Percentiles rank a stretch among this genome's conserved stretches.
Conservation (phyloP, 106 monocot genomes). For the Dendrobium huoshanense region DNA sequence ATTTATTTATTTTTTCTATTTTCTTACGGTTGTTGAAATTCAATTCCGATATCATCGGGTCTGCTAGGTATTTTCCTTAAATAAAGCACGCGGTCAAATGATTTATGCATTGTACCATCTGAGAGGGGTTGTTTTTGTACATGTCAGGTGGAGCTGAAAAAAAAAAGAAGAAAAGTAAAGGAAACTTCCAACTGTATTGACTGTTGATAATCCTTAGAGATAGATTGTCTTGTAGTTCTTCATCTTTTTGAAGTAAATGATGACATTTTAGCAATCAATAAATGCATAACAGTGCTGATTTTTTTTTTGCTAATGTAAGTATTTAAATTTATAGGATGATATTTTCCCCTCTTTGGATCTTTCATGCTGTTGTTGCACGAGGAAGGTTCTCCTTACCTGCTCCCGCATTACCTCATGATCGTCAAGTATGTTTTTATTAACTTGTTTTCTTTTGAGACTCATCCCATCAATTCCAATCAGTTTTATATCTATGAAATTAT, state of each 20-base stretch:
- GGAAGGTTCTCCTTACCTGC: constrained; percentile 97
- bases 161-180: too few relatives aligned
- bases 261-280: not conserved
- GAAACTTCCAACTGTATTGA: too few relatives aligned
- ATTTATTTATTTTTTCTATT: too few relatives aligned
- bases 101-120: too few relatives aligned
- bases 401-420: constrained; percentile 89
- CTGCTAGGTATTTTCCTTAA: too few relatives aligned
- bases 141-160: too few relatives aligned
- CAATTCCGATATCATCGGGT: too few relatives aligned
- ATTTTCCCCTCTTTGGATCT: constrained; percentile 82
- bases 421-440: constrained; percentile 55
- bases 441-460: not conserved
- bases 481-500: not conserved
- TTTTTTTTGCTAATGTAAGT: not conserved
- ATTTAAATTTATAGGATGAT: constrained; percentile 45
- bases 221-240: too few relatives aligned
- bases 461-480: not conserved
- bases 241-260: not conserved
- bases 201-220: too few relatives aligned
- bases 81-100: too few relatives aligned
- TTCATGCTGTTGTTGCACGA: constrained; percentile 72
- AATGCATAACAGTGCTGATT: not conserved
- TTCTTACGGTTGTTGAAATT: too few relatives aligned
- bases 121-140: too few relatives aligned